A percentile compares a stretch with the other conserved stretches of the same genome.
Conservation (phyloP, 2,329 filamentous ascomycete genomes). For the Diaporthe humulicola region DNA sequence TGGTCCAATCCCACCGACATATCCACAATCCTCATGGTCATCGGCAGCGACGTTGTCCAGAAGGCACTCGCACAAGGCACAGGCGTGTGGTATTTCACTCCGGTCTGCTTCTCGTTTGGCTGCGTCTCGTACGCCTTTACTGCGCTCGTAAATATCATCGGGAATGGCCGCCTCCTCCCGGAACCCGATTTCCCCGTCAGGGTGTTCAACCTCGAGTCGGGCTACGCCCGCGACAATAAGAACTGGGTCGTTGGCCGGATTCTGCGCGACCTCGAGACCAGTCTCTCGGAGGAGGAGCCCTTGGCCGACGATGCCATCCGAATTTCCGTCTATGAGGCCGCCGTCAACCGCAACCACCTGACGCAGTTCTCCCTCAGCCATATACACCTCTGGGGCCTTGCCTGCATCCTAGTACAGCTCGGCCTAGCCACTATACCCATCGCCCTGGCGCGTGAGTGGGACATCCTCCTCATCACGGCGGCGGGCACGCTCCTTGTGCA, state of each 20-base stretch:
- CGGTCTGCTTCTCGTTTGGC: background rate
- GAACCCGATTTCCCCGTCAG: background rate
- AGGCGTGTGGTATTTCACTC: background rate
- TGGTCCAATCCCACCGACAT: background rate
- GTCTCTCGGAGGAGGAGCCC: background rate
- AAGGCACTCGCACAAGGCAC: background rate
- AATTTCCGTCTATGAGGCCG: background rate
- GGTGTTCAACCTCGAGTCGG: background rate
- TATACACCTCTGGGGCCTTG: background rate
- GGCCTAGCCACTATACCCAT: background rate
- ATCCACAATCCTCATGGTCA: background rate
- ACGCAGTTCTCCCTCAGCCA: background rate
- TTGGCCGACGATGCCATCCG: background rate
- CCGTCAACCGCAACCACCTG: background rate
- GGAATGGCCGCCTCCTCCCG: background rate
- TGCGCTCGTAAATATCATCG: background rate
- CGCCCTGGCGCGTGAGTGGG: background rate
- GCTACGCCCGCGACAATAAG: background rate
- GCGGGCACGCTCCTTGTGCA: background rate
- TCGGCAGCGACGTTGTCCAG: background rate
- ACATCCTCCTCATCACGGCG: background rate
- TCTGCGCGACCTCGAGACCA: background rate
- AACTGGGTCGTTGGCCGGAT: background rate
- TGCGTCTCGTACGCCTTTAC: background rate
- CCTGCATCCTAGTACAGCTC: background rate